Base-by-base conservation (phyloP, 2,329 filamentous ascomycete genomes). In the Parastagonospora nodorum region DNA sequence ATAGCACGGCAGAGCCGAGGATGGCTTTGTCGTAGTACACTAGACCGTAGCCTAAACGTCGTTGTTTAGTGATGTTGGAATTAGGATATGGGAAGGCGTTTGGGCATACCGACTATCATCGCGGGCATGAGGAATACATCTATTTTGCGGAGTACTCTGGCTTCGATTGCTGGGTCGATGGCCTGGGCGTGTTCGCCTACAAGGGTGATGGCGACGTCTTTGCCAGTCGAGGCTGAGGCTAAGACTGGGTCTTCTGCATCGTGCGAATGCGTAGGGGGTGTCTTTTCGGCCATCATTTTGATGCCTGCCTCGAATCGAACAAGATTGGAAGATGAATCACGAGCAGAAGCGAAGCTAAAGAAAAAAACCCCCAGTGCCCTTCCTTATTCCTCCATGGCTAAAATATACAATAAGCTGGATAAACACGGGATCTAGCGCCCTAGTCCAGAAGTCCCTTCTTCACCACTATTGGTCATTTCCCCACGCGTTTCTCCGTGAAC, bases 1-100 rank as follows among this genome's bases (percentile, higher is more conserved):
- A 90, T 10, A 92, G 81, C 1, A 82, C 84, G 0, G 88, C 88
- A 19, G 84, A 85, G 14, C 88, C 88, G 2, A 92, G 78, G 54
- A 92, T 91, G 7, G 88, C 88, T 77, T 88, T 89, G 68, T 89
- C 86, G 66, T 88, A 88, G 71, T 88, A 88, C 0, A 88, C 85
- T 30, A 89, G 75, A 2, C 86, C 85, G 71, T 88, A 84, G 2
- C 82, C 82, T 61, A 16, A 8, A n/a, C 12, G 16, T 46, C 12
- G 44, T 30, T 38, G 19, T 24, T 24, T 24, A 24, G 19, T 24
- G 7, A 15, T 16, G 14, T 4, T n/a, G 7, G 7, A 12, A 8
- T n/a, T 33, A 10, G 30, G 11, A 31, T 10, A 14, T 14, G 24
- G 32, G n/a, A 11, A 5, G 32, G 9, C 14, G 27, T 7, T 12